Conservation (phyloP, 345 rosid species). For the Toxicodendron radicans region DNA sequence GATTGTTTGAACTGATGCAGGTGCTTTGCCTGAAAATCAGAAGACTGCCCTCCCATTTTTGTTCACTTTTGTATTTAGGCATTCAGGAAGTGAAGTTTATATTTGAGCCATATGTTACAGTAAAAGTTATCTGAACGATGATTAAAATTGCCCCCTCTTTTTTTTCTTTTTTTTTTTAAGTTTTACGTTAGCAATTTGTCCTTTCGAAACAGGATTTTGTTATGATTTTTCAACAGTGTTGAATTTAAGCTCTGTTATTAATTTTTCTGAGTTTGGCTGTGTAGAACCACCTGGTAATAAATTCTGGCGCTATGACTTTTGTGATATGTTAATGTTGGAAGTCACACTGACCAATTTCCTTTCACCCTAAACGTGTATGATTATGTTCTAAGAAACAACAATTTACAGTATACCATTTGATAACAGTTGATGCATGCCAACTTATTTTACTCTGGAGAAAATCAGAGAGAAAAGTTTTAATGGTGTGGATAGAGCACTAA, state of each 20-base stretch:
- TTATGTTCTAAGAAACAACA: too few relatives aligned
- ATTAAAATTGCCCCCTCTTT: neutral
- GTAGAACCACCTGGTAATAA: neutral
- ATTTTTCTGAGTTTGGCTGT: constrained; percentile 3
- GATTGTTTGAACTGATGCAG: constrained; percentile 12
- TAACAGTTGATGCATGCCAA: too few relatives aligned
- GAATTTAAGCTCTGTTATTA: neutral
- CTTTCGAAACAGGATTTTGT: constrained; percentile 4
- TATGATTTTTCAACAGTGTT: neutral
- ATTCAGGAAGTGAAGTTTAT: constrained; percentile 7
- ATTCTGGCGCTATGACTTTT: neutral
- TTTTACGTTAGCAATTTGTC: constrained; percentile 3
- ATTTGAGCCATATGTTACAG: constrained; percentile 1
- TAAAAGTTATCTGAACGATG: constrained; percentile 6
- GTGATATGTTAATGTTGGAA: neutral
- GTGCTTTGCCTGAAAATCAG: neutral
- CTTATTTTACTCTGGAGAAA: too few relatives aligned
- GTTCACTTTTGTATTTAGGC: constrained; percentile 13
- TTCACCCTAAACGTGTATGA: too few relatives aligned
- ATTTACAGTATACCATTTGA: too few relatives aligned
- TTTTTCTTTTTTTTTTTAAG: too few relatives aligned
- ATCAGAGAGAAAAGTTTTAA: too few relatives aligned
- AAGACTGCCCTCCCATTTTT: constrained; percentile 11
- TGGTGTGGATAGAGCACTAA: too few relatives aligned
- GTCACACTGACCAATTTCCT: neutral